A percentile compares a stretch with the other conserved stretches of the same genome.
Evolutionary conservation across 805 yeast species (phyloP).

Genomic region (Ogataea siamensis): DNA sequence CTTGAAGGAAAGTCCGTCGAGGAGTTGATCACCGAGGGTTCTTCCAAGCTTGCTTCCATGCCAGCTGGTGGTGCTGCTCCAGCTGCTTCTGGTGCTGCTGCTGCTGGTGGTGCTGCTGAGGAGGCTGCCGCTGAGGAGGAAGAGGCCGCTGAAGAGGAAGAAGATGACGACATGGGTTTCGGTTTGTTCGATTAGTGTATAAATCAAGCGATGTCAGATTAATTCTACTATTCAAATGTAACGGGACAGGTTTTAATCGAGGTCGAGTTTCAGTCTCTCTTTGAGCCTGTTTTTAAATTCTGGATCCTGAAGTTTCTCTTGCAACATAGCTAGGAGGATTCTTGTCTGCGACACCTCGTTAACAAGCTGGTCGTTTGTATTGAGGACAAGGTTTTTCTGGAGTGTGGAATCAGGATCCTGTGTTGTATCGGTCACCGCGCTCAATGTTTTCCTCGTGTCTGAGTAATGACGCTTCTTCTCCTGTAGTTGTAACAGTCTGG

Average conservation of each 20-base stretch:
- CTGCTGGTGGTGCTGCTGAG: conserved; percentile 69
- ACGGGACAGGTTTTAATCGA: not conserved
- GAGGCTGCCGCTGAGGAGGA: conserved; percentile 72
- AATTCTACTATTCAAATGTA: conserved; percentile 1
- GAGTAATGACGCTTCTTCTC: conserved; percentile 21
- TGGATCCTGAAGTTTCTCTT: conserved; percentile 16
- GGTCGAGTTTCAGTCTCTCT: conserved; percentile 1
- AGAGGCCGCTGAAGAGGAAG: conserved; percentile 55
- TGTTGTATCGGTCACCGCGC: conserved; percentile 9
- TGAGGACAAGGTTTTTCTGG: conserved; percentile 24
- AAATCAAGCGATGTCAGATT: conserved; percentile 10
- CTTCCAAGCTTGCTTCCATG: conserved; percentile 93
- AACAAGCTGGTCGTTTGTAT: conserved; percentile 24
- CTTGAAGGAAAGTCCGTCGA: conserved; percentile 90
- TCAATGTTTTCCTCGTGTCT: conserved; percentile 15
- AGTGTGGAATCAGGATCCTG: conserved; percentile 13
- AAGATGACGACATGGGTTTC: conserved; percentile 79
- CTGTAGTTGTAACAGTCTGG: conserved; percentile 13
- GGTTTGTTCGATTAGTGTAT: conserved; percentile 38
- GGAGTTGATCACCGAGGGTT: conserved; percentile 93
- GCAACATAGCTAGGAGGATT: conserved; percentile 19
- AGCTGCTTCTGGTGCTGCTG: conserved; percentile 67
- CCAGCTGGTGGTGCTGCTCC: conserved; percentile 98
- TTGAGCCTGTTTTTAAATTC: conserved; percentile 3
- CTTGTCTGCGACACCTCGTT: conserved; percentile 23